Base-by-base conservation (phyloP, 2,329 filamentous ascomycete species). In the Xylariaceae sp. region DNA sequence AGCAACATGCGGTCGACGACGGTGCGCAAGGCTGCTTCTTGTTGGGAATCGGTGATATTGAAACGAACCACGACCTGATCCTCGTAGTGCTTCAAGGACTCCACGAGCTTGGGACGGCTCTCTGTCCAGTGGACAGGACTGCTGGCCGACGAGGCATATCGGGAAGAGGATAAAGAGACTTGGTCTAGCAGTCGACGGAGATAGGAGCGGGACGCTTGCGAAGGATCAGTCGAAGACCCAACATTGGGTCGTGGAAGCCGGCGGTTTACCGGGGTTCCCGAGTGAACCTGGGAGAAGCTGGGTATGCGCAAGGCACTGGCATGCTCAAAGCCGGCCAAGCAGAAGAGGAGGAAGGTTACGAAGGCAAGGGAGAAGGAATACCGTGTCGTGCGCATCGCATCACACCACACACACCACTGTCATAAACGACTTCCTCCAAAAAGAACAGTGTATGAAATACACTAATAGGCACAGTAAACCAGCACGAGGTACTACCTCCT, bases 41-140 rank as follows among this genome's bases (percentile, higher is more conserved):
- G 50, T 12, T 53, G 43, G 21, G 36, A 14, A 12, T 48, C 80
- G 45, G 74, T 81, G 39, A 96, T 68, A 55, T 84, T 87, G 71
- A 97, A 96, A 27, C 92, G 81, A 47, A 97, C 67, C 12, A 98
- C 88, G n/a, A 95, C 73, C 61, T 96, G 82, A 46, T 83, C 77
- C 46, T 79, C 78, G 59, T 95, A 95, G 47, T 67, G 66, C 18
- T 57, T 64, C 18, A 66, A 59, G 28, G 38, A 47, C 18, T 67
- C 47, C 50, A 59, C 43, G 53, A 48, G 55, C 30, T 50, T 53
- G 26, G 54, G 51, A 16, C 46, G 54, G 40, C 45, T 58, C 34
- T 49, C 41, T 13, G 55, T 35, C 54, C 55, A 57, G 34, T 41
- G 41, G 26, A 43, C 45, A 23, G 50, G 40, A 29, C 46, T 41